These are phyloP conservation scores for Capsicum pubescens DNA, from an alignment of 257 asterid species.

Conservation along the genomic window DNA sequence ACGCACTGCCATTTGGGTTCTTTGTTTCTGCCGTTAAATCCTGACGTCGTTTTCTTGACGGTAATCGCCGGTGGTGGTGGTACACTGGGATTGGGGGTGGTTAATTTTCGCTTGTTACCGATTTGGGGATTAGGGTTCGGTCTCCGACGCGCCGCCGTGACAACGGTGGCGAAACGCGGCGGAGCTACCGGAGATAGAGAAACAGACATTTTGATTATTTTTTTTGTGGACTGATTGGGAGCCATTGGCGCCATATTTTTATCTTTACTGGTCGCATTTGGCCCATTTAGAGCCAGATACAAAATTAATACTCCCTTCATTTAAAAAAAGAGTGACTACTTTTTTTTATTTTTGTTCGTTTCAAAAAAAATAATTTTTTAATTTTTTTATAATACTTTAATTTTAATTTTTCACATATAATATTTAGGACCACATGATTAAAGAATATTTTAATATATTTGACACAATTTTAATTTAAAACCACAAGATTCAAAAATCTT, in stretches of 20 bases:
- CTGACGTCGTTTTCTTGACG: slow-evolving; percentile 32
- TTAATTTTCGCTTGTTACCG: slow-evolving; percentile 31
- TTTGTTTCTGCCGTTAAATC: slow-evolving; percentile 72
- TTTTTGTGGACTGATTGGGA: background rate
- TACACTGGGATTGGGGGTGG: slow-evolving; percentile 25
- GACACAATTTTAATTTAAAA: too few species aligned
- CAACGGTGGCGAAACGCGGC: slow-evolving; percentile 48
- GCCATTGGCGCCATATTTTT: background rate
- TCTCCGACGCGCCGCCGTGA: slow-evolving; percentile 45
- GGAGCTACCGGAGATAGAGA: slow-evolving; percentile 42
- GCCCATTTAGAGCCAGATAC: too few species aligned
- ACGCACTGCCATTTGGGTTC: slow-evolving; percentile 83
- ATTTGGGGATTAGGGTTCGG: slow-evolving; percentile 38
- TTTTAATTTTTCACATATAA: too few species aligned
- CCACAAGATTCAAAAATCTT: too few species aligned
- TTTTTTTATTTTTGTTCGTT: too few species aligned
- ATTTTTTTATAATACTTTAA: too few species aligned
- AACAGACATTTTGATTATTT: slow-evolving; percentile 40
- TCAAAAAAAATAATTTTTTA: too few species aligned
- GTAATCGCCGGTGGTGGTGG: background rate
- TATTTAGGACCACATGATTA: too few species aligned
- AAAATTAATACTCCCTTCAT: too few species aligned
- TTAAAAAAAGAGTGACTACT: too few species aligned
- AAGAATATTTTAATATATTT: too few species aligned
- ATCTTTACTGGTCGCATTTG: too few species aligned